phyloP scores from a whole-genome alignment of 108 stramenopile genomes.

The Tribonema minus region DNA sequence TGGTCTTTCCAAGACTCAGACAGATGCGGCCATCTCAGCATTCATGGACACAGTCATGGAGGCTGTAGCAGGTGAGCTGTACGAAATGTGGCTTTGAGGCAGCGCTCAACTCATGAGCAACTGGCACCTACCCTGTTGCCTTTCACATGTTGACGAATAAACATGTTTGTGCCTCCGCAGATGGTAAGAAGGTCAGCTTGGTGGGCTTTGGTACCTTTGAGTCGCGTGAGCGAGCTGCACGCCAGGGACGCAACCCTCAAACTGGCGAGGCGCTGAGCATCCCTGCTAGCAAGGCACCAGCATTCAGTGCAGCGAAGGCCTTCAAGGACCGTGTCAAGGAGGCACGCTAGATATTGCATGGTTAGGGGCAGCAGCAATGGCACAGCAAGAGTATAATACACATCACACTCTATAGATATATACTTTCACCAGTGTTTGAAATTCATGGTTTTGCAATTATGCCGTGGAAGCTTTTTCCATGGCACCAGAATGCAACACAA shows the following conservation, averaged over 20 bases:
- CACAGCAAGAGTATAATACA: no score
- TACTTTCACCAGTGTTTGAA: no score
- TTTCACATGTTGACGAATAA: neutral
- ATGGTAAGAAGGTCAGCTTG: slow-evolving; percentile 52
- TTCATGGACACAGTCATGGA: slow-evolving; percentile 11
- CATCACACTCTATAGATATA: no score
- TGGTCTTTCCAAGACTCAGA: slow-evolving; percentile 6
- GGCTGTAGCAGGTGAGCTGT: slow-evolving; percentile 4
- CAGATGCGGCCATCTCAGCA: slow-evolving; percentile 15
- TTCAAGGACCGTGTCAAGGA: slow-evolving; percentile 69
- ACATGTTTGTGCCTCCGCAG: neutral
- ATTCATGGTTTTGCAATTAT: no score
- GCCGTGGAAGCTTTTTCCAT: no score
- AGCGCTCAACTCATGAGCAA: no score
- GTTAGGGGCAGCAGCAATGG: no score
- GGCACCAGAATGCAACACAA: no score
- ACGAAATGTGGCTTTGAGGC: neutral
- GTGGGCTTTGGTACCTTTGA: slow-evolving; percentile 85
- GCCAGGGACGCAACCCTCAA: slow-evolving; percentile 81
- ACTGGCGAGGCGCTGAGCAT: slow-evolving; percentile 82
- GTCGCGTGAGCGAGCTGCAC: slow-evolving; percentile 64
- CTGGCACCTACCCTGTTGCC: neutral
- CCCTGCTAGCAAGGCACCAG: slow-evolving; percentile 63
- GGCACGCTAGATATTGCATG: no score
- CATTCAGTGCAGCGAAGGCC: slow-evolving; percentile 73